A percentile compares a stretch with the other conserved stretches of the same genome.
Evolutionary conservation across 192 early-diverging fungal genomes (phyloP).

Genomic region (Globomyces pollinis-pini): DNA sequence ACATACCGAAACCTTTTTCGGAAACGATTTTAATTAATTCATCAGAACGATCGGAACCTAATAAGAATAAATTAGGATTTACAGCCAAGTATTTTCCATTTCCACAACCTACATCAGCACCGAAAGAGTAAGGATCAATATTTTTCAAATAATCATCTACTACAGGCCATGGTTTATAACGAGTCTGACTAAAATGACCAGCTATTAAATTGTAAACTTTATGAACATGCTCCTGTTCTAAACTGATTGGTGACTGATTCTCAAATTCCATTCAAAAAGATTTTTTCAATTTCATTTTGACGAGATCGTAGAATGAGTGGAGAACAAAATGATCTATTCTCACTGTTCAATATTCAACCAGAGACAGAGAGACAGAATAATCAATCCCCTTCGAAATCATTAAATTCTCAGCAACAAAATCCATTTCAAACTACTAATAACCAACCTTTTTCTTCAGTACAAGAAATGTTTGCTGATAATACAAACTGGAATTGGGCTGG

Average conservation of each 20-base stretch:
- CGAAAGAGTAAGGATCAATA: conserved; percentile 62
- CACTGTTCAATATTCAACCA: too few species aligned
- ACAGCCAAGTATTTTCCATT: conserved; percentile 97
- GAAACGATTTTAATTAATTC: conserved; percentile 69
- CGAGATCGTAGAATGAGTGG: too few species aligned
- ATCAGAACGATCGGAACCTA: conserved; percentile 82
- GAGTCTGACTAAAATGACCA: conserved; percentile 84
- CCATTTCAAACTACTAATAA: too few species aligned
- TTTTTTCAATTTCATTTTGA: too few species aligned
- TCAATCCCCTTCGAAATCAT: too few species aligned
- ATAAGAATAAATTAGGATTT: conserved; percentile 67
- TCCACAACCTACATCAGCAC: conserved; percentile 93
- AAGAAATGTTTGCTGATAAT: neutral
- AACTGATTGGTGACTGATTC: too few species aligned
- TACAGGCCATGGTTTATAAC: conserved; percentile 99
- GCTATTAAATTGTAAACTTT: conserved; percentile 89
- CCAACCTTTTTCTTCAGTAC: too few species aligned
- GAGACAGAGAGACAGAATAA: too few species aligned
- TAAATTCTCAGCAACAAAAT: too few species aligned
- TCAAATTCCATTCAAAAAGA: too few species aligned
- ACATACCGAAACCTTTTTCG: conserved; percentile 61
- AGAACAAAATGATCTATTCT: too few species aligned
- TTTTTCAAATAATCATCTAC: conserved; percentile 72
- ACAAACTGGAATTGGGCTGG: neutral
- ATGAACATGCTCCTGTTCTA: conserved; percentile 63